Evolutionary conservation across 2,329 filamentous ascomycete species (phyloP).

Genomic region (Diplodia sapinea): DNA sequence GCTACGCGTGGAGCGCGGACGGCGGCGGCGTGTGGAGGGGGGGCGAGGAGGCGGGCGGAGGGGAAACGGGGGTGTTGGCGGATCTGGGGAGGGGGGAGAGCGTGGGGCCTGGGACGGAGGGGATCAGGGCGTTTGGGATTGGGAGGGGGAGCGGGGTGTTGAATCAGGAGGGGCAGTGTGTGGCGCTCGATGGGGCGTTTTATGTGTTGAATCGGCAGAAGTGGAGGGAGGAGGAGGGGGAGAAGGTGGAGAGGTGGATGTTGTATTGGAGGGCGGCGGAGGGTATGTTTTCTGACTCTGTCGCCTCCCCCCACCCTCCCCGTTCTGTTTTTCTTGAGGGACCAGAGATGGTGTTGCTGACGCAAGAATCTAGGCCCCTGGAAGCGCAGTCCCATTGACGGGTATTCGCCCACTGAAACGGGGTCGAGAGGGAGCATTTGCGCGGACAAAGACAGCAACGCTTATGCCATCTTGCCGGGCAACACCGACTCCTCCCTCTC

Average conservation of each 20-base stretch:
- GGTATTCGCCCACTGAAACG: constrained; percentile 6
- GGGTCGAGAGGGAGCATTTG: constrained; percentile 13
- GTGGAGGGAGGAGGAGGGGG: not conserved
- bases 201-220: constrained; percentile 58
- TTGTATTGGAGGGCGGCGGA: constrained; percentile 7
- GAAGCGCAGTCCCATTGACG: constrained; percentile 11
- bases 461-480: constrained; percentile 8
- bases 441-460: not conserved
- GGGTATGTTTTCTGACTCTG: not conserved
- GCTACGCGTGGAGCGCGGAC: constrained; percentile 57
- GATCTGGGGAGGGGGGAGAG: constrained; percentile 38
- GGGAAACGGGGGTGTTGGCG: constrained; percentile 40
- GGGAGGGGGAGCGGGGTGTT: constrained; percentile 55
- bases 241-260: constrained; percentile 6
- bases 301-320: no score
- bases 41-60: constrained; percentile 41
- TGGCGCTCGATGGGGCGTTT: constrained; percentile 54
- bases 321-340: not conserved
- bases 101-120: constrained; percentile 45
- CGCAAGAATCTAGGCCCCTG: not conserved
- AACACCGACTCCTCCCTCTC: constrained; percentile 15
- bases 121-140: constrained; percentile 55
- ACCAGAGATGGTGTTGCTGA: not conserved
- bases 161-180: constrained; percentile 59
- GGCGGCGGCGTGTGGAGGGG: constrained; percentile 52